phyloP scores from a whole-genome alignment of 2,329 filamentous ascomycete genomes.

The Gnomoniopsis sp. region DNA sequence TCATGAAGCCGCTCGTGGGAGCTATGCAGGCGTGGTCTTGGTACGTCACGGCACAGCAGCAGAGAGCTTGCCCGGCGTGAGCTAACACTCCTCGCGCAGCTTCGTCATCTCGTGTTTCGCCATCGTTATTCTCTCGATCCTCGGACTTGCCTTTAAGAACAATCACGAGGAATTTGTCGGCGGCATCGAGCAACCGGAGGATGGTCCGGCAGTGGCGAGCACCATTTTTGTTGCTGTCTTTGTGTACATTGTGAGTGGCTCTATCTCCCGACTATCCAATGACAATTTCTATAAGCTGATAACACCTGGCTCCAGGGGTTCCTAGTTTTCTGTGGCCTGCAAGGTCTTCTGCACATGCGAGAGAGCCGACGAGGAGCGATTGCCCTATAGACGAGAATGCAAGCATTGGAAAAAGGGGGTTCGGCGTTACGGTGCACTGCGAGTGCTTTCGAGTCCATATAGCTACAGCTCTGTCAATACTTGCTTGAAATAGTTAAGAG shows the following conservation, averaged over 20 bases:
- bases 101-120: conserved; percentile 66
- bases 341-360: conserved; percentile 81
- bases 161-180: conserved; percentile 85
- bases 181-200: conserved; percentile 64
- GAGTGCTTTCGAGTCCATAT: neutral
- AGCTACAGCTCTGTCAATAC: neutral
- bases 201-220: conserved; percentile 74
- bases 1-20: conserved; percentile 92
- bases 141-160: conserved; percentile 70
- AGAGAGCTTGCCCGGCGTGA: neutral
- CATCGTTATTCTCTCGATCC: conserved; percentile 60
- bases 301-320: conserved; percentile 59
- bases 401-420: conserved; percentile 15
- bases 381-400: conserved; percentile 49
- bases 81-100: conserved; percentile 43
- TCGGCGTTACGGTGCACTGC: conserved; percentile 11
- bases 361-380: conserved; percentile 83
- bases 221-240: conserved; percentile 86
- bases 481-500: neutral
- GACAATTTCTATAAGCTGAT: neutral
- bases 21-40: conserved; percentile 94
- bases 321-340: conserved; percentile 85
- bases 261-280: neutral
- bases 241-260: conserved; percentile 75
- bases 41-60: conserved; percentile 47